Evolutionary conservation across 2,329 filamentous ascomycete species (phyloP), one percentile per base, ranked within the genome.

Genomic region (Pestalotiopsis sp.): DNA sequence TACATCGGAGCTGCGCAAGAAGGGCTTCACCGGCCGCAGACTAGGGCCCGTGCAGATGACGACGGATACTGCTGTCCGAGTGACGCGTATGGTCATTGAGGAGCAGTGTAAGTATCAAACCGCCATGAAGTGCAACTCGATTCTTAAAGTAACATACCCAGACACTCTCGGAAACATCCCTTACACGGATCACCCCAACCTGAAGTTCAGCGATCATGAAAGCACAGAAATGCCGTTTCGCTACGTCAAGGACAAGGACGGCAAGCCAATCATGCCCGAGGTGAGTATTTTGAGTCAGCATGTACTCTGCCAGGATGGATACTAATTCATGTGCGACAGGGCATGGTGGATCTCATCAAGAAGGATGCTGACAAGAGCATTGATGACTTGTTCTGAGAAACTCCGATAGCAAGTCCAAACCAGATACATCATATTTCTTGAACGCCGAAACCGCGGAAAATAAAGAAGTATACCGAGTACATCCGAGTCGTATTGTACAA

Each of bases 191-290:
- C 91, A 93, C 76, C 96, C 96, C 0, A 95, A 98, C 78, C 88
- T 99, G 77, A 91, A 91, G 77, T 92, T 98, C 79, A 93, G 93
- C 79, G 91, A 96, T 78, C 91, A 97, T 77, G 96, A 99, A 83
- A 96, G 93, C 79, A 97, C 95, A 0, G 88, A 97, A 80, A 98
- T 99, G 96, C 96, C 96, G 0, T 99, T 99, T 81, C 93, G 96
- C 73, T 99, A 99, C 78, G 95, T 99, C 65, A 91, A 89, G 77
- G 91, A 87, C 65, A 83, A 88, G 12, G 84, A 93, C 68, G 94
- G 92, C 59, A 85, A 93, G 73, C 93, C 95, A 1, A 90, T 98
- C 69, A 97, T 99, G 94, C 96, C 96, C 25, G 87, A 93, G 83
- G 95, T 97, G 81, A 27, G 65, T 68, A 66, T 59, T 45, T 68